These are phyloP conservation scores for Acacia confusa DNA, from an alignment of 306 rosid genomes.

Conservation along the genomic window DNA sequence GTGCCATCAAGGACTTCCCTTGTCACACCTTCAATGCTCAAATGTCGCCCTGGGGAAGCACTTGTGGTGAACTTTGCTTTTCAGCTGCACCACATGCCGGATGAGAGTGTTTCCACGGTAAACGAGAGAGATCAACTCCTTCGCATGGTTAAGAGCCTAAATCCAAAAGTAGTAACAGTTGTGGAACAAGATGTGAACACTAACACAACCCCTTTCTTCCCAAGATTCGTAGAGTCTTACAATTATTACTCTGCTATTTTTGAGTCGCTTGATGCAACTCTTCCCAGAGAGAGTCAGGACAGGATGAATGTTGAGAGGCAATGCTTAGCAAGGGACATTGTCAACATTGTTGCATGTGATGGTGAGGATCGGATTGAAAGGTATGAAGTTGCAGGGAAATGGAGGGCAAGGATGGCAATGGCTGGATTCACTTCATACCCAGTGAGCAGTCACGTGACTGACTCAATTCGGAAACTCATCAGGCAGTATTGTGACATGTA, in stretches of 20 bases:
- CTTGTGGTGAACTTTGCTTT: slow-evolving; percentile 83
- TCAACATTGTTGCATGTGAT: slow-evolving; percentile 84
- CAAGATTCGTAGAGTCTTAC: slow-evolving; percentile 72
- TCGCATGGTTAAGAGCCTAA: slow-evolving; percentile 80
- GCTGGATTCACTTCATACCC: slow-evolving; percentile 81
- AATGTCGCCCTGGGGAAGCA: slow-evolving; percentile 74
- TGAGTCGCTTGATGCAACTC: slow-evolving; percentile 89
- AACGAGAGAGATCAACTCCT: slow-evolving; percentile 87
- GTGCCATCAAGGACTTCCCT: slow-evolving; percentile 65
- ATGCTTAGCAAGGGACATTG: slow-evolving; percentile 89
- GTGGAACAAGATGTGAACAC: slow-evolving; percentile 97
- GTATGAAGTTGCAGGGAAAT: slow-evolving; percentile 91
- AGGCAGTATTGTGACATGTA: slow-evolving; percentile 68
- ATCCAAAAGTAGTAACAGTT: slow-evolving; percentile 86
- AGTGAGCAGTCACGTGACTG: slow-evolving; percentile 45
- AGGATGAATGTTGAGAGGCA: slow-evolving; percentile 89
- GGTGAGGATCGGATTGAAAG: slow-evolving; percentile 92
- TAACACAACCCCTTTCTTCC: slow-evolving; percentile 79
- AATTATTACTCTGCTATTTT: slow-evolving; percentile 81
- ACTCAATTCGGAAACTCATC: slow-evolving; percentile 53
- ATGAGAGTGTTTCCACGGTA: slow-evolving; percentile 84
- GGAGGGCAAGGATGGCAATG: slow-evolving; percentile 94
- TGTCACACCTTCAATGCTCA: slow-evolving; percentile 70
- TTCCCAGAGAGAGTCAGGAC: slow-evolving; percentile 89
- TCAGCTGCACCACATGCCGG: slow-evolving; percentile 95